Conservation (phyloP, 1,284 basidiomycete species). For the Chondrostereum purpureum region DNA sequence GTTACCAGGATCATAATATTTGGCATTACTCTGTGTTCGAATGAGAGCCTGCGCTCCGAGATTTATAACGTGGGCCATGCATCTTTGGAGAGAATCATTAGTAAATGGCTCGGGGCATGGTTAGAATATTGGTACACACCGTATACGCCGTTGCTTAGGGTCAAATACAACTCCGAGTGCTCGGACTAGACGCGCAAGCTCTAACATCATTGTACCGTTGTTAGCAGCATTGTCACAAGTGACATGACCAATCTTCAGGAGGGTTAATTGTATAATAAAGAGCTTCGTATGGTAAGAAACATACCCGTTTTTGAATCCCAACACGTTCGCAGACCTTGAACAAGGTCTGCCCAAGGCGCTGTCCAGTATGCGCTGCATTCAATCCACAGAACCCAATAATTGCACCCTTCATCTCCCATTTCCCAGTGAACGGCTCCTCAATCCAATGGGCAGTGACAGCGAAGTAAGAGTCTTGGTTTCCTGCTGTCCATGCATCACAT, state of each 20-base stretch:
- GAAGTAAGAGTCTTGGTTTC: conserved; percentile 10
- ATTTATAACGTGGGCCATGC: conserved; percentile 18
- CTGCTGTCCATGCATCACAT: conserved; percentile 23
- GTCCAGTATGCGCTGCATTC: conserved; percentile 20
- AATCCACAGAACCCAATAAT: conserved; percentile 19
- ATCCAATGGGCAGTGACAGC: conserved; percentile 9
- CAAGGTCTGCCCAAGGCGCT: conserved; percentile 17
- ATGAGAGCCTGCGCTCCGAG: conserved; percentile 16
- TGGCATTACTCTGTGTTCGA: conserved; percentile 9
- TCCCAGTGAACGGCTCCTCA: neutral
- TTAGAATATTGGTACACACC: too few species aligned
- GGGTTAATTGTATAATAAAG: too few species aligned
- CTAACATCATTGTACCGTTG: conserved; percentile 7
- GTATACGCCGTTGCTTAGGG: neutral
- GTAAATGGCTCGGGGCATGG: neutral
- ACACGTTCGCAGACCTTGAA: conserved; percentile 18
- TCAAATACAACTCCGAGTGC: neutral
- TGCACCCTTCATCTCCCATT: conserved; percentile 12
- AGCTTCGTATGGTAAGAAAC: neutral
- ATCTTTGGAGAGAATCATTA: conserved; percentile 7
- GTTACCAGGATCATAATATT: conserved; percentile 11
- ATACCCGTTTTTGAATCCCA: conserved; percentile 13
- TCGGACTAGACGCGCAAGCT: neutral
- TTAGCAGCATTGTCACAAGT: conserved; percentile 11
- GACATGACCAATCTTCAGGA: conserved; percentile 5